These are phyloP conservation scores for Fimicolochytrium jonesii DNA, from an alignment of 192 early-diverging fungal genomes.

Conservation along the genomic window DNA sequence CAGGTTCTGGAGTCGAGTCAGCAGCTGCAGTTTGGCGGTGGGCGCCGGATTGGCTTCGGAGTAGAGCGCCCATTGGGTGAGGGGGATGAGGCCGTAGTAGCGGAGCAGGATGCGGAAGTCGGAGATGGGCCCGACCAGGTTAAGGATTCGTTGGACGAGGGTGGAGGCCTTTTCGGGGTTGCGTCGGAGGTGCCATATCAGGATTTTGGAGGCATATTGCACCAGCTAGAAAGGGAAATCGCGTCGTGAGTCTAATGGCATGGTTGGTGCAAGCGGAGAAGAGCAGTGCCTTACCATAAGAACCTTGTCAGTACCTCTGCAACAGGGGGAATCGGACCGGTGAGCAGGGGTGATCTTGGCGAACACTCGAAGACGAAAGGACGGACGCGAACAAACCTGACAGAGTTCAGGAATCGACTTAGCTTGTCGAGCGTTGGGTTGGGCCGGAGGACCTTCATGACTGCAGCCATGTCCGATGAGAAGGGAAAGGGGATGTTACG, in stretches of 20 bases:
- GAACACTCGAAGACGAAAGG: too few relatives aligned
- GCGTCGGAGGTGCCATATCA: constrained; percentile 72
- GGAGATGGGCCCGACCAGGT: constrained; percentile 78
- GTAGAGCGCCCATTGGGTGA: constrained; percentile 77
- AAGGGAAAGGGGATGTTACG: too few relatives aligned
- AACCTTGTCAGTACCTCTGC: constrained; percentile 68
- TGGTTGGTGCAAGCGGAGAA: too few relatives aligned
- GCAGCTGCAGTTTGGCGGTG: constrained; percentile 53
- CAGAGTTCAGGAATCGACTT: constrained; percentile 35
- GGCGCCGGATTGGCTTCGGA: constrained; percentile 70
- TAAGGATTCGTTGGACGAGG: constrained; percentile 65
- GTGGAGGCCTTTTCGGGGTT: constrained; percentile 45
- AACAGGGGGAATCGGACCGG: constrained; percentile 2
- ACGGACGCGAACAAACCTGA: constrained; percentile 25
- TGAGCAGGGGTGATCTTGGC: too few relatives aligned
- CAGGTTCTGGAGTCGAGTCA: constrained; percentile 86
- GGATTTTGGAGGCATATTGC: constrained; percentile 88
- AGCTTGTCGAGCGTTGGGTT: constrained; percentile 52
- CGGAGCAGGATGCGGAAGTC: constrained; percentile 92
- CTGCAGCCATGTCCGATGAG: too few relatives aligned
- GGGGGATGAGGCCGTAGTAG: constrained; percentile 66
- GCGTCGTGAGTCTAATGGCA: too few relatives aligned
- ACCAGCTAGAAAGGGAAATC: constrained; percentile 59
- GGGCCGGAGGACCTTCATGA: constrained; percentile 11
- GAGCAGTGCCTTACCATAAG: constrained; percentile 64